Evolutionary conservation across 2,329 filamentous ascomycete genomes (phyloP), one percentile per base, ranked within the genome.

Genomic region (Alternaria sp.): DNA sequence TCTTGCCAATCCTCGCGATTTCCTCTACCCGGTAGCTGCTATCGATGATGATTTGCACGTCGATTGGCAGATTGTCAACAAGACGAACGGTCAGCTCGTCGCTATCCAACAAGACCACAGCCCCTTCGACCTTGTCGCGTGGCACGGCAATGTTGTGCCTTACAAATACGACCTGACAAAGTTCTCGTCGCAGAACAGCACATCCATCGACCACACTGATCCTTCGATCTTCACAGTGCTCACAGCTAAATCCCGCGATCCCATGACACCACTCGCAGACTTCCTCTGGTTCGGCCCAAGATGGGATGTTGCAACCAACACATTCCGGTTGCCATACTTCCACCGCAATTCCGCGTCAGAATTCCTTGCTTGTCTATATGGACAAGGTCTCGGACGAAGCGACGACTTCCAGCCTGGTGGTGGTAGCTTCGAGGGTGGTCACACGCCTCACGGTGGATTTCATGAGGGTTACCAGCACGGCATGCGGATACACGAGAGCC

Each of bases 91-190:
- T 10, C 63, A 75, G 54, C 70, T 77, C n/a, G 61, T 68, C 17
- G 70, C 73, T 28, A 77, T 79, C n/a, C 67, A 75, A 25, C 79
- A 81, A 57, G 73, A 80, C 49, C 79, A 81, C 67, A 77, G 73
- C 54, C 78, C 80, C 2, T 85, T 84, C 62, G 83, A 85, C 52
- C 74, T 81, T 7, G 76, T 81, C 9, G 79, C 79, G 11, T 81
- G 79, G 79, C 78, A 81, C 62, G 79, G 79, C 23, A 81, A 80
- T 50, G 77, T 79, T n/a, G 75, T 79, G 9, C 85, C 85, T 0
- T 87, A 83, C 77, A 87, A 87, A 74, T 88, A 88, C 71, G 85
- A 85, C 54, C 73, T 87, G 5, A 85, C 84, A 8, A 86, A 85
- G 61, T 82, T 81, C 64, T 77, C 76, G 4, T 77, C 75, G 7